Base-by-base conservation (phyloP, 176 grass and related monocot genomes). In the Ensete glaucum region DNA sequence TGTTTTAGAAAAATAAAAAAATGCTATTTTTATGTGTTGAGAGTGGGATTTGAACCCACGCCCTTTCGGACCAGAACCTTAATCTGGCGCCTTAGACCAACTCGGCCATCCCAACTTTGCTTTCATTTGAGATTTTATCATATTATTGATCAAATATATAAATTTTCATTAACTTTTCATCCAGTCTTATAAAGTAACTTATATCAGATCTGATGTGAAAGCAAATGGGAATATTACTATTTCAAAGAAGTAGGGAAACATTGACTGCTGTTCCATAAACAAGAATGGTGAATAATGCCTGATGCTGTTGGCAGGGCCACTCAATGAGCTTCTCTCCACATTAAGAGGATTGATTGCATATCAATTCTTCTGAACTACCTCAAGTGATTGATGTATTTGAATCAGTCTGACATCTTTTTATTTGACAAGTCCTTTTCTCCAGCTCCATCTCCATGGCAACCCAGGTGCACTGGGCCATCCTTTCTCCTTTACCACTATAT, bases 31-130 rank as follows among this genome's bases (percentile, higher is more conserved):
- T 3, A 25, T 2, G 1, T 29, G 27, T 85, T 85, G 84, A 89
- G 86, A 96, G 88, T 85, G 88, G 84, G 84, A 91, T 91, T 91
- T 96, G 84, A 91, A 96, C 81, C 87, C 87, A 93, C 82, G 82
- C 87, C 77, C 84, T 86, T 89, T 93, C 84, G 72, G 80, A 87
- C 78, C 82, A 85, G 79, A 90, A 91, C 81, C 85, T 81, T 87
- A 90, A 86, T 90, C 81, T 84, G 74, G 85, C 75, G 83, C 83
- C 80, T 91, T 91, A 91, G 91, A 91, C 88, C 88, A 88, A 91
- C 88, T 88, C 85, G 85, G 76, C 85, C 88, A 96, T 96, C 83
- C 86, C 91, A 90, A 88, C 78, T 43, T 6, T 5, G 0, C 4
- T 0, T 43, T 0, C 0, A 6, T 6, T 43, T 43, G 34, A 5